Percentiles rank a stretch among this genome's conserved stretches.
phyloP scores from a whole-genome alignment of 345 rosid species.

The Acer yangbiense region DNA sequence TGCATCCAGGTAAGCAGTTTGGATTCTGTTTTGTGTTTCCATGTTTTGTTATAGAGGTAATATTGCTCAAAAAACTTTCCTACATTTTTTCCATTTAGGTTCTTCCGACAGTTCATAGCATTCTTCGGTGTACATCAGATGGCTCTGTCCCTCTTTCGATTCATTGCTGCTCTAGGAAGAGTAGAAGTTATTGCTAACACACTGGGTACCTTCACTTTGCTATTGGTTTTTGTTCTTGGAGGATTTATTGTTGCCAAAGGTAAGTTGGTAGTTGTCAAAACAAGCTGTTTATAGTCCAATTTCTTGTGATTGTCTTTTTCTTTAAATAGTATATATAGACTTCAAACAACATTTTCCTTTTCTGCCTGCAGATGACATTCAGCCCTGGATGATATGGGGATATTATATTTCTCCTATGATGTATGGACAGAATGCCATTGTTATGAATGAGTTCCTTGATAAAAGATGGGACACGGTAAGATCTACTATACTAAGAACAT shows the following conservation, averaged over 20 bases:
- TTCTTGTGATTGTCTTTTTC: too few relatives aligned
- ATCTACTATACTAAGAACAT: conserved; percentile 2
- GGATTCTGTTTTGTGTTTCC: not conserved
- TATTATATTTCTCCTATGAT: conserved; percentile 86
- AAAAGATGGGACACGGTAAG: conserved; percentile 78
- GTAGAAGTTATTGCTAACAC: conserved; percentile 71
- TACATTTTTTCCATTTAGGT: conserved; percentile 40
- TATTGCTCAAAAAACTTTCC: not conserved
- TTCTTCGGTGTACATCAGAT: conserved; percentile 77
- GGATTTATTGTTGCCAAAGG: conserved; percentile 83
- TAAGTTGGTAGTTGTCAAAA: conserved; percentile 22
- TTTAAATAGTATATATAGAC: not conserved
- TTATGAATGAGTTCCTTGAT: conserved; percentile 85
- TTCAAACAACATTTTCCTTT: conserved; percentile 12
- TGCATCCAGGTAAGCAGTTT: conserved; percentile 48
- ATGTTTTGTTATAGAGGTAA: not conserved
- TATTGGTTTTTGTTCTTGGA: conserved; percentile 76
- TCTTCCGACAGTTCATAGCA: conserved; percentile 73
- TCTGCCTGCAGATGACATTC: conserved; percentile 63
- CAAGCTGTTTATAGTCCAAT: not conserved
- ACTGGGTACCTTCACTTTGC: conserved; percentile 66
- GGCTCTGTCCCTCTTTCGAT: conserved; percentile 86
- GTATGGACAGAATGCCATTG: conserved; percentile 93
- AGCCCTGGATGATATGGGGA: conserved; percentile 81
- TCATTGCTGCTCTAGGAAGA: conserved; percentile 85